These are phyloP conservation scores for Inga oerstediana DNA, from an alignment of 306 rosid species.

Conservation along the genomic window DNA sequence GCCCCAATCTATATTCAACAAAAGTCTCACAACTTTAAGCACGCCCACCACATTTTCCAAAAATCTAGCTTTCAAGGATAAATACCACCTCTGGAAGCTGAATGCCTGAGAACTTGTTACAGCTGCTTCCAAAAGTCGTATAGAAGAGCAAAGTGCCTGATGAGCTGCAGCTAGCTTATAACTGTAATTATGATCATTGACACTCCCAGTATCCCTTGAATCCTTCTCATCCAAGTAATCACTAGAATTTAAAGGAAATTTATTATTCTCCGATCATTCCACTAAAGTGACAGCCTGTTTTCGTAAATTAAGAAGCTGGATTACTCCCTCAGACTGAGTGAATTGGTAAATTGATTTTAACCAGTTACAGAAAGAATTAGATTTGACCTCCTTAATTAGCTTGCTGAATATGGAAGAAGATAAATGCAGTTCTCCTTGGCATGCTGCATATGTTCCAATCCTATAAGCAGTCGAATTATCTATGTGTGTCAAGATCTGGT, in stretches of 20 bases:
- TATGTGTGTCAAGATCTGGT: conserved; percentile 39
- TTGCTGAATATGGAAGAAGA: conserved; percentile 46
- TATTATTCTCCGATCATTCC: conserved; percentile 39
- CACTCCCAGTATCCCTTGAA: conserved; percentile 24
- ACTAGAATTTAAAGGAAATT: conserved; percentile 19
- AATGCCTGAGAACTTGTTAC: conserved; percentile 38
- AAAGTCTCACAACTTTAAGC: conserved; percentile 35
- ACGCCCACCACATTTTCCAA: conserved; percentile 43
- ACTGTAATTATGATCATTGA: conserved; percentile 23
- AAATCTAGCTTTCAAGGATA: conserved; percentile 55
- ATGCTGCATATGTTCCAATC: conserved; percentile 48
- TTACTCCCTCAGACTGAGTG: conserved; percentile 50
- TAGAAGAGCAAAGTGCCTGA: conserved; percentile 48
- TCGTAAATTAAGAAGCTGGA: conserved; percentile 32
- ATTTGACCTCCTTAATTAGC: conserved; percentile 40
- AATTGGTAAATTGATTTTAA: conserved; percentile 52
- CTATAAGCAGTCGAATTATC: conserved; percentile 56
- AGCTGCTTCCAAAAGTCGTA: conserved; percentile 48
- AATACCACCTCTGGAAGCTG: conserved; percentile 70
- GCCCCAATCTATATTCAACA: conserved; percentile 14
- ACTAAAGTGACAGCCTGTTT: conserved; percentile 40
- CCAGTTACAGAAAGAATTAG: conserved; percentile 49
- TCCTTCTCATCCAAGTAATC: conserved; percentile 32
- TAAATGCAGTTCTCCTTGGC: conserved; percentile 60
- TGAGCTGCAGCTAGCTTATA: conserved; percentile 50